Conservation (phyloP, 106 monocot species). For the Phalaenopsis aphrodite region DNA sequence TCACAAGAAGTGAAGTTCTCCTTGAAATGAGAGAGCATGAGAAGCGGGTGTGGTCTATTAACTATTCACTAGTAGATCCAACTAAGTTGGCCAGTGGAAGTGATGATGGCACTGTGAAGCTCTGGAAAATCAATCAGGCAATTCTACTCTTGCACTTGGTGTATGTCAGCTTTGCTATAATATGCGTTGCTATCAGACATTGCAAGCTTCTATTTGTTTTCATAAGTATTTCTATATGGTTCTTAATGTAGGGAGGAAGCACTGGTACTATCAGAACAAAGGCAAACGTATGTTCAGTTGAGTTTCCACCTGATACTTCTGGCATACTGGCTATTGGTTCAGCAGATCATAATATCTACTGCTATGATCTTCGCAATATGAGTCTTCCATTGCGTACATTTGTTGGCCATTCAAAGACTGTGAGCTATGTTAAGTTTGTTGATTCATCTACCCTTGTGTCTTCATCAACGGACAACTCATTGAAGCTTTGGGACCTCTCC, state of each 20-base stretch:
- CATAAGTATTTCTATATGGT: neutral
- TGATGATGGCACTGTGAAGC: conserved; percentile 87
- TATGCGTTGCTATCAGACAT: conserved; percentile 11
- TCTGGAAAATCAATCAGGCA: conserved; percentile 92
- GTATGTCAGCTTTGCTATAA: conserved; percentile 41
- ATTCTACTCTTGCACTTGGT: no score
- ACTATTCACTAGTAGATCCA: conserved; percentile 75
- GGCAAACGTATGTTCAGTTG: conserved; percentile 90
- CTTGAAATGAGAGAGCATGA: conserved; percentile 86
- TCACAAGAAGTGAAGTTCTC: conserved; percentile 54
- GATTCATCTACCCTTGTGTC: conserved; percentile 72
- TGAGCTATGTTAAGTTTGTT: conserved; percentile 85
- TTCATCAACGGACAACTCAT: conserved; percentile 72
- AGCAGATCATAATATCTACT: conserved; percentile 79
- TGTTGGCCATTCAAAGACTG: conserved; percentile 65
- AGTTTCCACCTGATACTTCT: conserved; percentile 74
- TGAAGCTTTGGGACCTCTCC: conserved; percentile 86
- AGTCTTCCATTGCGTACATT: conserved; percentile 53
- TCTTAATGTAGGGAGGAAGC: conserved; percentile 56
- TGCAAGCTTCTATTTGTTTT: neutral
- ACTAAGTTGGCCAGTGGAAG: conserved; percentile 92
- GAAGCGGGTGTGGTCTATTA: conserved; percentile 82
- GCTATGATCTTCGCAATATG: conserved; percentile 66
- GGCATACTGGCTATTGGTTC: conserved; percentile 64
- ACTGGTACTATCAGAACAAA: conserved; percentile 77